Evolutionary conservation across 148 eudicot species (phyloP).

Genomic region (Simmondsia chinensis): DNA sequence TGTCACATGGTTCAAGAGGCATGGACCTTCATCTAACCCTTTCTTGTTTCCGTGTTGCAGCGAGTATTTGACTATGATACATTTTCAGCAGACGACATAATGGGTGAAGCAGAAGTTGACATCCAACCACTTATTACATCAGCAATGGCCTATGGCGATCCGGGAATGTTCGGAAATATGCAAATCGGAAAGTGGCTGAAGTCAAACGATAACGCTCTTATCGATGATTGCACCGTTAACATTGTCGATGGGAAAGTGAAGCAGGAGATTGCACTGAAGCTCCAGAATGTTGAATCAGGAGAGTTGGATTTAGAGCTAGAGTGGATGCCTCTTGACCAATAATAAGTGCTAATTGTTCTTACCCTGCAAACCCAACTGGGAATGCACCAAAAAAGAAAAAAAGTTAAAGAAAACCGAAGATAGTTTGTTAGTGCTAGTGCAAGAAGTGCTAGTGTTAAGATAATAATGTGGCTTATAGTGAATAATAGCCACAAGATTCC

Average conservation of each 20-base stretch:
- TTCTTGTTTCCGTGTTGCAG: conserved; percentile 25
- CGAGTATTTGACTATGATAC: conserved; percentile 84
- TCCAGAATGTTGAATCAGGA: conserved; percentile 93
- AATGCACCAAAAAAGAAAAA: too few species aligned
- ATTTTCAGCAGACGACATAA: conserved; percentile 91
- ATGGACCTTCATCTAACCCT: background rate
- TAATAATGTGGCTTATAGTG: too few species aligned
- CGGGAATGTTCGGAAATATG: conserved; percentile 71
- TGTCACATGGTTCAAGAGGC: too few species aligned
- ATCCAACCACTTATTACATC: conserved; percentile 87
- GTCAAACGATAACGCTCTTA: conserved; percentile 67
- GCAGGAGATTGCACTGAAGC: conserved; percentile 60
- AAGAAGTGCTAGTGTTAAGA: too few species aligned
- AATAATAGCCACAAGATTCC: too few species aligned
- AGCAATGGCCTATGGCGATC: conserved; percentile 81
- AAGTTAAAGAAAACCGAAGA: too few species aligned
- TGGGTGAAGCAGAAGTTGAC: conserved; percentile 95
- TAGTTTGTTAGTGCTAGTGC: too few species aligned
- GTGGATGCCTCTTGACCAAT: conserved; percentile 86
- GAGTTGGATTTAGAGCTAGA: conserved; percentile 67
- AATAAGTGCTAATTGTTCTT: too few species aligned
- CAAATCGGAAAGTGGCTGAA: conserved; percentile 96
- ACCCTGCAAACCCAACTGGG: too few species aligned
- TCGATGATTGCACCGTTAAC: conserved; percentile 72
- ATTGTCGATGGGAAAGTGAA: conserved; percentile 70